Evolutionary conservation across 768 basidiomycete genomes (phyloP).

Genomic region (Hygrophorus pudorinus): DNA sequence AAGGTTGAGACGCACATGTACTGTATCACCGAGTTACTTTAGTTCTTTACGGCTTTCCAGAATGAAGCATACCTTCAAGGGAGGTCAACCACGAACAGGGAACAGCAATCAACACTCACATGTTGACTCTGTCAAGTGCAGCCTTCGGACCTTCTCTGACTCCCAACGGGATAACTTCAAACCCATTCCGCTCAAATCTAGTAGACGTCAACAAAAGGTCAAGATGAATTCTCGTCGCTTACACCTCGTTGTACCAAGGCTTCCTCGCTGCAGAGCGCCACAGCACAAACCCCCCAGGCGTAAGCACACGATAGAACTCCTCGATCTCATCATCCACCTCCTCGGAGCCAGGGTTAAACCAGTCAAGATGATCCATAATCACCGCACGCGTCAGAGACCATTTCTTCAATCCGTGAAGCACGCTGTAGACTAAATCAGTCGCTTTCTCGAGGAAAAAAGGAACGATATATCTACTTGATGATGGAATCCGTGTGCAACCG

Average conservation of each 20-base stretch:
- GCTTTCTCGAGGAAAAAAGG: neutral
- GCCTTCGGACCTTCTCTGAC: slow-evolving; percentile 36
- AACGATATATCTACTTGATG: slow-evolving; percentile 36
- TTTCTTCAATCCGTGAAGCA: slow-evolving; percentile 21
- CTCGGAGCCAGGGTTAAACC: slow-evolving; percentile 38
- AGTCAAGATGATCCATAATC: slow-evolving; percentile 66
- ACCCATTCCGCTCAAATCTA: slow-evolving; percentile 44
- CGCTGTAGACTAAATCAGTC: slow-evolving; percentile 11
- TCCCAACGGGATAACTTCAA: slow-evolving; percentile 40
- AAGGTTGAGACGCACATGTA: neutral
- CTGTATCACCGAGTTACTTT: no score
- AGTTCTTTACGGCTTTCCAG: slow-evolving; percentile 21
- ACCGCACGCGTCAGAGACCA: slow-evolving; percentile 51
- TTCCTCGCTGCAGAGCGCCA: slow-evolving; percentile 56
- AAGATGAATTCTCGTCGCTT: neutral
- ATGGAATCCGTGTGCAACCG: slow-evolving; percentile 67
- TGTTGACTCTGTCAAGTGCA: slow-evolving; percentile 43
- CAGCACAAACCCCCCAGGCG: slow-evolving; percentile 48
- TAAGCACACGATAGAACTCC: slow-evolving; percentile 47
- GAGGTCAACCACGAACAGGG: neutral
- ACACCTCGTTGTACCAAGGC: slow-evolving; percentile 58
- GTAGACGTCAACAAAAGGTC: neutral
- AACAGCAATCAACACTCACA: neutral
- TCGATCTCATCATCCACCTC: slow-evolving; percentile 43
- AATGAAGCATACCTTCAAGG: slow-evolving; percentile 25